phyloP scores from a whole-genome alignment of 306 rosid species.

The Fragaria iinumae region DNA sequence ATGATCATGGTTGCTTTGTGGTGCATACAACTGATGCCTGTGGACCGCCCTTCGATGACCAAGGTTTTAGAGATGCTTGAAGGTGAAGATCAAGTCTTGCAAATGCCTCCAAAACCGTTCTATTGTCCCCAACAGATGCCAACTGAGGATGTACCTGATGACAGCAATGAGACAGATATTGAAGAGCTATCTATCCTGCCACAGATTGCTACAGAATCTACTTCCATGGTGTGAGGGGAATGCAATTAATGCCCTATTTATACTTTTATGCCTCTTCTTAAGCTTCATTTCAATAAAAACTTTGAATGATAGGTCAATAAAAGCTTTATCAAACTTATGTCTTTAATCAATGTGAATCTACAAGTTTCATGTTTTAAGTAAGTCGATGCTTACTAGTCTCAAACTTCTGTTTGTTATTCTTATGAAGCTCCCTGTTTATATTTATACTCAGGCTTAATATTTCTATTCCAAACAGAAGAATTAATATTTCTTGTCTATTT shows the following conservation, averaged over 20 bases:
- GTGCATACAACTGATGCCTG: slow-evolving; percentile 39
- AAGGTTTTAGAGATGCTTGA: slow-evolving; percentile 33
- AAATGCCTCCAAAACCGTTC: slow-evolving; percentile 41
- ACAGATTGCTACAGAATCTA: neutral
- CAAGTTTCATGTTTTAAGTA: too few species aligned
- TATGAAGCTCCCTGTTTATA: too few species aligned
- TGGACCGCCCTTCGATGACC: slow-evolving; percentile 31
- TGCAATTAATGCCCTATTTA: neutral
- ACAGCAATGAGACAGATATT: neutral
- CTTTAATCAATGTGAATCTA: too few species aligned
- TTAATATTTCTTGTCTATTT: too few species aligned
- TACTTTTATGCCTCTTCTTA: neutral
- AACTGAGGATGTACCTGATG: neutral
- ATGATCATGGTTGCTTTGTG: slow-evolving; percentile 34
- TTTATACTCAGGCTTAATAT: too few species aligned
- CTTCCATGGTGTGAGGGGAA: slow-evolving; percentile 11
- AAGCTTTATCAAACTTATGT: too few species aligned
- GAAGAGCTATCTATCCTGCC: neutral
- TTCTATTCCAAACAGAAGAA: too few species aligned
- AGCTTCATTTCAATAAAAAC: neutral
- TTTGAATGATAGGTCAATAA: neutral
- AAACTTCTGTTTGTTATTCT: too few species aligned
- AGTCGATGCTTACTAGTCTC: too few species aligned
- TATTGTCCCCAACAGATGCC: neutral
- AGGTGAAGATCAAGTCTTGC: slow-evolving; percentile 2